Evolutionary conservation across 2,329 filamentous ascomycete genomes (phyloP), one percentile per base, ranked within the genome.

Genomic region (Rhinocladiella similis): DNA sequence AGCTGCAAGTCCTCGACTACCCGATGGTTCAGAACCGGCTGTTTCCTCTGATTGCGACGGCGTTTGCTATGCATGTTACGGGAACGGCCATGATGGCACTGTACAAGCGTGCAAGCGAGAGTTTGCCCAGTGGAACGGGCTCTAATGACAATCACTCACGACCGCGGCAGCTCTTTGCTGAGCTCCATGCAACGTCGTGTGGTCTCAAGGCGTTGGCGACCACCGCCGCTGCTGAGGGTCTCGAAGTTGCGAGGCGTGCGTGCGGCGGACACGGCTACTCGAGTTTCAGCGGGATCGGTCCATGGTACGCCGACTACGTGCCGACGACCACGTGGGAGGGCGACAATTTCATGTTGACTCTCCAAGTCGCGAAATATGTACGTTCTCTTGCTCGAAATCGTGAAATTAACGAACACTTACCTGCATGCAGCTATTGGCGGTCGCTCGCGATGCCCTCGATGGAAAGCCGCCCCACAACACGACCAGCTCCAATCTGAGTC

Each of bases 311-410:
- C 22, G 87, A 91, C 70, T 90, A 91, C 68, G 77, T 91, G 1
- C 87, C 88, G 12, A 87, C 82, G 0, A 70, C 77, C 13, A 89
- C 86, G 6, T 89, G 85, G 84, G 88, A 90, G 69, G 88, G 88
- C 43, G 88, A 90, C 74, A 90, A 90, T 76, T 91, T 88, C 75
- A 90, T 91, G 87, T 77, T 91, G 57, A 89, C 86, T 9, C 88
- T 91, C 70, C 88, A 91, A 73, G 87, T 90, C 2, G 86, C 87
- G 1, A 81, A 86, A 56, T 91, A 90, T 39, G 81, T 91, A 47
- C 80, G 90, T 61, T 90, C 90, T 73, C 87, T 90, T 3, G 85
- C 86, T 2, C 81, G 87, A 57, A 90, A 91, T 38, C 81, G 91
- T 47, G 80, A 91, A 62, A 91, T 7, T 25, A 4, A 25, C 22